Conservation (phyloP, 73 alveolate genomes). For the Paramecium primaurelia region DNA sequence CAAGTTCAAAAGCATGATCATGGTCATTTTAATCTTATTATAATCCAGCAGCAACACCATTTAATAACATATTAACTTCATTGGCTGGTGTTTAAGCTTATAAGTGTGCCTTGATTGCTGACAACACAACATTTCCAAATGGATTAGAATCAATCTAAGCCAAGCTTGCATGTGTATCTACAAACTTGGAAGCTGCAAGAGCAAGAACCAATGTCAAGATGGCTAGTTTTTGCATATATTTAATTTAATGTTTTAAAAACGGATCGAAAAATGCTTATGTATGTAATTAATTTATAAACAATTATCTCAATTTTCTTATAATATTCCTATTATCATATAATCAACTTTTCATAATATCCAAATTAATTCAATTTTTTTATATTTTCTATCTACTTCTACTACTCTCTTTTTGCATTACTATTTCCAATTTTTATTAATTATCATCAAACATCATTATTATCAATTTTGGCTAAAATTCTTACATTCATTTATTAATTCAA, state of each 20-base stretch:
- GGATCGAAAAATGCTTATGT: conserved; percentile 73
- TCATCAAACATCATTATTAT: not conserved
- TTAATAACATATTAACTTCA: conserved; percentile 24
- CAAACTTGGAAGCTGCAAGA: conserved; percentile 50
- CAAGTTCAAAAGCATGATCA: conserved; percentile 2
- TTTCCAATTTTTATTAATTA: not conserved
- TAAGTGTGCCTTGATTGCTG: conserved; percentile 51
- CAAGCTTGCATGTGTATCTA: conserved; percentile 32
- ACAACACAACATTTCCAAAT: conserved; percentile 49
- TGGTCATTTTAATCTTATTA: conserved; percentile 13
- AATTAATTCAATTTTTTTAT: not conserved
- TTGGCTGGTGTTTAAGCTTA: conserved; percentile 51
- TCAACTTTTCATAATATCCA: not conserved
- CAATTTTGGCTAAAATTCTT: not conserved
- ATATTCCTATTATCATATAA: not conserved
- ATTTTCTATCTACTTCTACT: not conserved
- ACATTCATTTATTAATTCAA: not conserved
- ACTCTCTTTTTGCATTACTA: not conserved
- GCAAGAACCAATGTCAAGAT: conserved; percentile 50
- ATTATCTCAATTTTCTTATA: conserved; percentile 60
- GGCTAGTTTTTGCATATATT: conserved; percentile 42
- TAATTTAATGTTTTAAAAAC: conserved; percentile 50
- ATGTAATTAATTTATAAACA: conserved; percentile 11
- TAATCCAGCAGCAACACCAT: conserved; percentile 47
- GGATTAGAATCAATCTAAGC: conserved; percentile 52